These are phyloP conservation scores for Penicillium sp. DNA, from an alignment of 2,329 filamentous ascomycete genomes.

Conservation along the genomic window DNA sequence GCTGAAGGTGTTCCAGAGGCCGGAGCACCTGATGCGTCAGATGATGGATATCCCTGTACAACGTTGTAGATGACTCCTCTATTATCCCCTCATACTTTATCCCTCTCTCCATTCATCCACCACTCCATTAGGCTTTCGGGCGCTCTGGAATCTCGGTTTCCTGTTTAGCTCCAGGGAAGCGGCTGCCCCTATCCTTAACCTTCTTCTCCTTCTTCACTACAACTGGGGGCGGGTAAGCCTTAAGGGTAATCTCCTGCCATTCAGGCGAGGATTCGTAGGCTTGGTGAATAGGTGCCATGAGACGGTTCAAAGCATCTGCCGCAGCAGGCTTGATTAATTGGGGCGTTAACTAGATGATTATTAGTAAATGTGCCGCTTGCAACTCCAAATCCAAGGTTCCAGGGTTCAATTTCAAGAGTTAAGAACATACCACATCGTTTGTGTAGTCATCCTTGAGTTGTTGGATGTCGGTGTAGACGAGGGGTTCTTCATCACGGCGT, in stretches of 20 bases:
- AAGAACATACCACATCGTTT: constrained; percentile 67
- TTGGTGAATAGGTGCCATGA: constrained; percentile 74
- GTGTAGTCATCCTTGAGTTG: constrained; percentile 79
- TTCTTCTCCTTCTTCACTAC: constrained; percentile 70
- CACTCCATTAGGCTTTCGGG: neutral
- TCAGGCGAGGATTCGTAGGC: constrained; percentile 69
- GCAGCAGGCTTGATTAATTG: constrained; percentile 87
- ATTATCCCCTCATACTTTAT: too few species aligned
- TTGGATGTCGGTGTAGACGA: constrained; percentile 73
- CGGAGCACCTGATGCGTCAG: too few species aligned
- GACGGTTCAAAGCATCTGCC: constrained; percentile 66
- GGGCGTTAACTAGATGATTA: constrained; percentile 64
- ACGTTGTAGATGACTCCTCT: too few species aligned
- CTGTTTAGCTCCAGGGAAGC: constrained; percentile 41
- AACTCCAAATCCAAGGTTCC: too few species aligned
- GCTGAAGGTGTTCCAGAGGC: too few species aligned
- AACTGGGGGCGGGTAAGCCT: constrained; percentile 75
- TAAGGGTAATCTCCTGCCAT: constrained; percentile 74
- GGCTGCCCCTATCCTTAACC: constrained; percentile 71
- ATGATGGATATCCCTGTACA: too few species aligned
- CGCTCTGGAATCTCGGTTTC: neutral
- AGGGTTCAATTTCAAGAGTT: neutral
- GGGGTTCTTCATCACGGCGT: constrained; percentile 65
- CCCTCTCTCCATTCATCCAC: neutral
- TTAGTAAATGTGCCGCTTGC: constrained; percentile 5